Base-by-base conservation (phyloP, 2,329 filamentous ascomycete species). In the Shiraia bambusicola region DNA sequence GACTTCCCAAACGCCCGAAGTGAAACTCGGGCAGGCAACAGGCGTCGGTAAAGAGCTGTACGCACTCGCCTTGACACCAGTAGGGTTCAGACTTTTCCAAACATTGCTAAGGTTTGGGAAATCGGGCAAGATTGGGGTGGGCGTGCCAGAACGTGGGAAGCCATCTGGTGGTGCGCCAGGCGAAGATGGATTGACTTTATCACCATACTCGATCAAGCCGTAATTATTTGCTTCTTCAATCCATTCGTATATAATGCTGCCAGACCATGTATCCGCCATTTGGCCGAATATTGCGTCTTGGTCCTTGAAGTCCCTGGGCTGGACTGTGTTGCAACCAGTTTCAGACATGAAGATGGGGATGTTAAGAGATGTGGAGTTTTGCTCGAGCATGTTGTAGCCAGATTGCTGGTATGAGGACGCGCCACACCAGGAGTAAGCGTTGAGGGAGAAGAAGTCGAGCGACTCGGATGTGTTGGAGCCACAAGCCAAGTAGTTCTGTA, bases 161-260 rank as follows among this genome's bases (percentile, higher is more conserved):
- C 87, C 86, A 54, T 82, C 87, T 11, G 78, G 74, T n/a, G 77
- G 79, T 1, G 76, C 60, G 32, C 48, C 51, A 2, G 67, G 56
- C 14, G 58, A 56, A 1, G 76, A 67, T 15, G 76, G 70, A 26
- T 75, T 75, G 9, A 76, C 76, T n/a, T 74, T 69, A 3, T 79
- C 72, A 1, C 86, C 87, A 63, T 95, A 95, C 14, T 78, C 83
- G 56, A 94, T 79, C 26, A 95, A 75, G 28, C 89, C 89, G 67
- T 94, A 95, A 59, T 88, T 70, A 68, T 95, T 94, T 36, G 79
- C 74, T 69, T 94, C 89, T 63, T 92, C 73, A 49, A 94, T 88
- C 89, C 89, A 95, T 65, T 95, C 88, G 69, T 95, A 94, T 52
- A 94, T 77, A 49, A 95, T 90, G 38, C 87, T 78, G 40, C 89